Evolutionary conservation across 805 yeast species (phyloP).

Genomic region (Candida quercuum): DNA sequence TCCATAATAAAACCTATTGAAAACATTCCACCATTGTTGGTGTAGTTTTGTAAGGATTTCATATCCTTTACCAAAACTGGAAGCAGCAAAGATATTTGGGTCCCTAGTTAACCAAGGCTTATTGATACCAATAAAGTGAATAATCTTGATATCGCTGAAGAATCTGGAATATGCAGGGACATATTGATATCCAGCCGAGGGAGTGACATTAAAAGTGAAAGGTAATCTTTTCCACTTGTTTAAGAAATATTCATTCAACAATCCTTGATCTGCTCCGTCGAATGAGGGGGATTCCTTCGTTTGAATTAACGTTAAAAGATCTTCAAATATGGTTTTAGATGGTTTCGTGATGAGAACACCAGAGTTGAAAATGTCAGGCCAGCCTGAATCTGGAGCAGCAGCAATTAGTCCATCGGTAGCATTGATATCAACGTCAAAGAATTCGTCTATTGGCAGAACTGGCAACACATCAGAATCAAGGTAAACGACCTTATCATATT

Average conservation of each 20-base stretch:
- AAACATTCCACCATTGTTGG: slow-evolving; percentile 18
- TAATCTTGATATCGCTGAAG: slow-evolving; percentile 33
- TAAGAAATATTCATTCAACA: slow-evolving; percentile 62
- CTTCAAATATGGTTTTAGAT: slow-evolving; percentile 31
- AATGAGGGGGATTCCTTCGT: slow-evolving; percentile 34
- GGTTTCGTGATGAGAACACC: slow-evolving; percentile 63
- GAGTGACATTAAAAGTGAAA: slow-evolving; percentile 78
- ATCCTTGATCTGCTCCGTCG: slow-evolving; percentile 88
- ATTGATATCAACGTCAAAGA: slow-evolving; percentile 19
- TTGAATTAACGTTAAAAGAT: slow-evolving; percentile 28
- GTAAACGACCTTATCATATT: slow-evolving; percentile 44
- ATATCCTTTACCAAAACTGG: slow-evolving; percentile 9
- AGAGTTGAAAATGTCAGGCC: slow-evolving; percentile 81
- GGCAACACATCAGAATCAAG: slow-evolving; percentile 62
- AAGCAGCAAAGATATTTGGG: slow-evolving; percentile 3
- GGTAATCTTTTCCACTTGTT: slow-evolving; percentile 65
- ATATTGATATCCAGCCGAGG: slow-evolving; percentile 60
- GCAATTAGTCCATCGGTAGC: slow-evolving; percentile 16
- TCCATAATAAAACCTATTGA: slow-evolving; percentile 14
- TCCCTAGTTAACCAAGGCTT: slow-evolving; percentile 46
- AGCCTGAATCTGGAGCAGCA: slow-evolving; percentile 68
- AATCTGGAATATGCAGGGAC: slow-evolving; percentile 64
- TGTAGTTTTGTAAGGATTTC: slow-evolving; percentile 8
- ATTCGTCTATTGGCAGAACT: slow-evolving; percentile 21
- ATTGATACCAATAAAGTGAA: slow-evolving; percentile 62